Evolutionary conservation across 805 yeast species (phyloP).

Genomic region (Candida endomychidarum): DNA sequence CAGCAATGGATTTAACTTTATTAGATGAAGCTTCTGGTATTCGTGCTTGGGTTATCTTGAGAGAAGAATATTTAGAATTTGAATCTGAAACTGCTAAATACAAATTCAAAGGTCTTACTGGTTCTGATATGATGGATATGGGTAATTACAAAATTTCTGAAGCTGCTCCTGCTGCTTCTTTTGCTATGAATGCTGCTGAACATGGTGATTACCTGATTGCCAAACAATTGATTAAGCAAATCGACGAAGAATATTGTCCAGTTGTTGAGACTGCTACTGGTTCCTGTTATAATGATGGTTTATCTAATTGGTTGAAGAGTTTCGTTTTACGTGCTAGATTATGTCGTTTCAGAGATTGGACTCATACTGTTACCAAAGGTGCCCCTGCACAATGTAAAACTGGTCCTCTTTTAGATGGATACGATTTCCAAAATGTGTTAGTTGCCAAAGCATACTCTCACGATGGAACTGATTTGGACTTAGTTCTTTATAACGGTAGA

Average conservation of each 20-base stretch:
- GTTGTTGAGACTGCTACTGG: conserved; percentile 11
- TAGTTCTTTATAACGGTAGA: conserved; percentile 13
- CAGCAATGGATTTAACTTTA: conserved; percentile 10
- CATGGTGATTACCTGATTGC: conserved; percentile 12
- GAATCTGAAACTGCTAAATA: conserved; percentile 9
- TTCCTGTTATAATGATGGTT: conserved; percentile 10
- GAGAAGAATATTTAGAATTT: conserved; percentile 10
- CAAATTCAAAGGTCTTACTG: conserved; percentile 7
- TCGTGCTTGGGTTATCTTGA: conserved; percentile 11
- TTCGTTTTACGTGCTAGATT: conserved; percentile 11
- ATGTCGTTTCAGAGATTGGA: conserved; percentile 13
- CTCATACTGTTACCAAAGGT: conserved; percentile 10
- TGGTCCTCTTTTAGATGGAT: conserved; percentile 12
- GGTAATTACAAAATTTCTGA: conserved; percentile 10
- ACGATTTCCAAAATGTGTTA: conserved; percentile 13
- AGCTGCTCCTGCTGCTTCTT: conserved; percentile 11
- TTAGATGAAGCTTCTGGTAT: conserved; percentile 10
- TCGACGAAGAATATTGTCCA: conserved; percentile 9
- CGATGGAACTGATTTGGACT: conserved; percentile 11
- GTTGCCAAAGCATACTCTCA: conserved; percentile 14
- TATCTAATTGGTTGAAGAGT: conserved; percentile 12
- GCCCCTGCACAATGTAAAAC: conserved; percentile 11
- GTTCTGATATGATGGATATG: conserved; percentile 11
- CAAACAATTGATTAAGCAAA: conserved; percentile 10
- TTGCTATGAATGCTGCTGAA: conserved; percentile 13